A percentile compares a stretch with the other conserved stretches of the same genome.
Conservation (phyloP, 495 filamentous ascomycete genomes). For the Penicillium parvum region DNA sequence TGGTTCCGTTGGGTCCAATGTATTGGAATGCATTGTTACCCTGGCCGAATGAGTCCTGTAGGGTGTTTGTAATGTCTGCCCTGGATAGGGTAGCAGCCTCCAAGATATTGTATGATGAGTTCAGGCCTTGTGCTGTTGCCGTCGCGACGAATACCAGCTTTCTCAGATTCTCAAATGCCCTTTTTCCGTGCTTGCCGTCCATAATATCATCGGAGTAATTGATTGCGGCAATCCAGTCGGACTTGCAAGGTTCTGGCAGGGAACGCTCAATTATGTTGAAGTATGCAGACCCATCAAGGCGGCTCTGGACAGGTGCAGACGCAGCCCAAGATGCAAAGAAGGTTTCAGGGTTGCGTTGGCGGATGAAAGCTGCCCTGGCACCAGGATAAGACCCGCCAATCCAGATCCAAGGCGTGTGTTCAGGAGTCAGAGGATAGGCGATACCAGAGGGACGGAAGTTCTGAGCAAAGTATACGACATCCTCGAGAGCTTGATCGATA, state of each 20-base stretch:
- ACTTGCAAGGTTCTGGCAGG: background rate
- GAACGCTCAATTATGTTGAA: background rate
- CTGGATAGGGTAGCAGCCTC: background rate
- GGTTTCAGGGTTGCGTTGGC: too few species aligned
- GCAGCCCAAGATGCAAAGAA: background rate
- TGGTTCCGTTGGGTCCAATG: too few species aligned
- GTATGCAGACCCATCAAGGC: background rate
- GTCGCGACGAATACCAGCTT: background rate
- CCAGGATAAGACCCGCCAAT: background rate
- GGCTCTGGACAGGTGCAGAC: background rate
- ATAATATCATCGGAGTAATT: background rate
- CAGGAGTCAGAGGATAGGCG: too few species aligned
- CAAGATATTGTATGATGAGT: background rate
- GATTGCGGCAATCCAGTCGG: background rate
- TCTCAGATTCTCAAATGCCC: background rate
- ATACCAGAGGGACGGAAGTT: too few species aligned
- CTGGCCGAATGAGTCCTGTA: too few species aligned
- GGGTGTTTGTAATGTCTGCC: too few species aligned
- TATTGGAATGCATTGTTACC: too few species aligned
- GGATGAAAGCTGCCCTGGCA: background rate
- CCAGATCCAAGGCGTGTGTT: too few species aligned
- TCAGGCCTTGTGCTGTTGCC: background rate
- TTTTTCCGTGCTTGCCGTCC: background rate
- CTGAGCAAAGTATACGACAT: too few species aligned
- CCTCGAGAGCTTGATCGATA: too few species aligned